Evolutionary conservation across 768 basidiomycete genomes (phyloP).

Genomic region (Boletus sensibilis): DNA sequence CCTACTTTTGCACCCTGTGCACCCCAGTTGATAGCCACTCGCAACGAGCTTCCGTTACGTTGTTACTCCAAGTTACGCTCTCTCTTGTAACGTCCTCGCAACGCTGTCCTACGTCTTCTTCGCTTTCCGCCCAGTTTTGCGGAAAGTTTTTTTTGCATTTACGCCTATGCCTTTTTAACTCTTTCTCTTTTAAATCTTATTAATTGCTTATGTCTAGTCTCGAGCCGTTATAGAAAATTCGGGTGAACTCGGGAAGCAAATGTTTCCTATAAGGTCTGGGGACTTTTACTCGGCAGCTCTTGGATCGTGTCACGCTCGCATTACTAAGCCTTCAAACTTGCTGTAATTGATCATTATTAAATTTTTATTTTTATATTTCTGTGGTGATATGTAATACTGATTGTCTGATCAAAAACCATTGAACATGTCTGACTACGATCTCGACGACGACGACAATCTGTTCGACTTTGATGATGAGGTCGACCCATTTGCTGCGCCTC

Average conservation of each 20-base stretch:
- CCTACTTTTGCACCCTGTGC: neutral
- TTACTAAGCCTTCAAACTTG: no score
- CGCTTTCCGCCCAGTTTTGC: conserved; percentile 6
- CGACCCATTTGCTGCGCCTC: neutral
- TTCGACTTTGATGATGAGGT: neutral
- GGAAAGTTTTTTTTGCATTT: conserved; percentile 1
- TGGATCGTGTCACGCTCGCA: no score
- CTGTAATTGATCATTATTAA: no score
- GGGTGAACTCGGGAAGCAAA: no score
- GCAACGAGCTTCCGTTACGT: conserved; percentile 23
- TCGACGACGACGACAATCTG: neutral
- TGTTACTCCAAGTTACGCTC: conserved; percentile 15
- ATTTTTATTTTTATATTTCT: neutral
- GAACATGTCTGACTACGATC: neutral
- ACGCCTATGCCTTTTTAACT: neutral
- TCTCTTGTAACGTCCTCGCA: conserved; percentile 16
- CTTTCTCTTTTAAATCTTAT: conserved; percentile 14
- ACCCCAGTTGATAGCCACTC: conserved; percentile 10
- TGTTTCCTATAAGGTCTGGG: no score
- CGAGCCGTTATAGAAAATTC: no score
- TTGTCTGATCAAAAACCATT: no score
- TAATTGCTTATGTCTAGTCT: conserved; percentile 14
- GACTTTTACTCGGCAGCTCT: no score
- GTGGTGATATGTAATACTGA: no score
- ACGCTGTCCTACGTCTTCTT: conserved; percentile 13